phyloP scores from a whole-genome alignment of 495 filamentous ascomycete genomes.

The Lichenothelia convexa region DNA sequence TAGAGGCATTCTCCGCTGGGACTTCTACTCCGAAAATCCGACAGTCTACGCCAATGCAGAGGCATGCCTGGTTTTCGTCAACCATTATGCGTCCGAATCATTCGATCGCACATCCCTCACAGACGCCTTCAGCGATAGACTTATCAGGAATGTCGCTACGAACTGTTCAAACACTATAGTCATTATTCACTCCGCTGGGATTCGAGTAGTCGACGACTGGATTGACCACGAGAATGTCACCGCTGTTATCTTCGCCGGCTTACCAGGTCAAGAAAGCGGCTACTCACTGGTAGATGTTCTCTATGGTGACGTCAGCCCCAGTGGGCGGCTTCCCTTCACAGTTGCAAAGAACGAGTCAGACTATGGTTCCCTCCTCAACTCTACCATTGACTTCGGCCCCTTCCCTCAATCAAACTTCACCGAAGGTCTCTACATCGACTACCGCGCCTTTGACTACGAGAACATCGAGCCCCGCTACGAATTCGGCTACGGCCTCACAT shows the following conservation, averaged over 20 bases:
- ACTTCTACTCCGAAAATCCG: conserved; percentile 5
- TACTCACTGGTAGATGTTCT: conserved; percentile 11
- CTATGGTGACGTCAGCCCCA: conserved; percentile 11
- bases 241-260: conserved; percentile 19
- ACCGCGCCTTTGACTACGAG: conserved; percentile 12
- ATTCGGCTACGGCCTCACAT: conserved; percentile 52
- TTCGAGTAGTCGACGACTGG: conserved; percentile 13
- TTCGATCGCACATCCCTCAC: conserved; percentile 1
- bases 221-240: conserved; percentile 17
- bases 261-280: conserved; percentile 15
- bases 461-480: conserved; percentile 20
- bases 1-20: conserved; percentile 4
- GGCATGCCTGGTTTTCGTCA: conserved; percentile 2
- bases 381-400: conserved; percentile 27
- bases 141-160: conserved; percentile 12
- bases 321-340: conserved; percentile 13
- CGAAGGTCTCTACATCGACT: conserved; percentile 19
- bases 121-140: conserved; percentile 6
- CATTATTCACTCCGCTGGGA: conserved; percentile 14
- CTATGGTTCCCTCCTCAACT: conserved; percentile 7
- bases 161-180: conserved; percentile 15
- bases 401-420: conserved; percentile 12
- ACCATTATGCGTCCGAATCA: neutral
- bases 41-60: conserved; percentile 4
- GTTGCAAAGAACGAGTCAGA: conserved; percentile 9